Evolutionary conservation across 345 rosid species (phyloP).

Genomic region (Reutealis trisperma): DNA sequence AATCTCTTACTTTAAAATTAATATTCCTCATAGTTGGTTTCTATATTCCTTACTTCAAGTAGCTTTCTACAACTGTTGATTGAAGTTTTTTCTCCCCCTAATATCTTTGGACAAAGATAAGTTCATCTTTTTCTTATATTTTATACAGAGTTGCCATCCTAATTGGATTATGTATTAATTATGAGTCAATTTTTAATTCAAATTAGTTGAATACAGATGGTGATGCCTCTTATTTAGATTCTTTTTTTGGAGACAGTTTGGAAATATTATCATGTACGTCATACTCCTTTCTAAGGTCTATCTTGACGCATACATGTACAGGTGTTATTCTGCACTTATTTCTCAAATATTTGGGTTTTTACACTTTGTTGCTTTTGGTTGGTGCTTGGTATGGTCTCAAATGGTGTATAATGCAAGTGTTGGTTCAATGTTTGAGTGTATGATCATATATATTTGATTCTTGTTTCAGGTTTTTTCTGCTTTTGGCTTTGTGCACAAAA

Average conservation of each 20-base stretch:
- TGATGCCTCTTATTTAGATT: constrained; percentile 67
- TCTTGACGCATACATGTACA: constrained; percentile 68
- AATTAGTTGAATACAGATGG: constrained; percentile 58
- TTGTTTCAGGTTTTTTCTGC: constrained; percentile 91
- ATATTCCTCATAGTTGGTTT: background rate
- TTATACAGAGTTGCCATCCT: constrained; percentile 19
- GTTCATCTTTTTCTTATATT: constrained; percentile 10
- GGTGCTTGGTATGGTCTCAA: constrained; percentile 32
- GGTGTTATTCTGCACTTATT: constrained; percentile 82
- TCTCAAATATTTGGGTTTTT: constrained; percentile 45
- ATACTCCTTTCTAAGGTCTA: constrained; percentile 71
- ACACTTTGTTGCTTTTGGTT: constrained; percentile 17
- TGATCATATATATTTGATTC: constrained; percentile 23
- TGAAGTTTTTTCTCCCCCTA: background rate
- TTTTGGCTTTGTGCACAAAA: constrained; percentile 96
- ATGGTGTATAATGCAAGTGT: constrained; percentile 6
- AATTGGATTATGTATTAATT: constrained; percentile 22
- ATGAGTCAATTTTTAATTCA: constrained; percentile 37
- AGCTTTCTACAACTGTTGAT: background rate
- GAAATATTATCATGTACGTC: constrained; percentile 70
- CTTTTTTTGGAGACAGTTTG: constrained; percentile 78
- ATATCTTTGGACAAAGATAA: constrained; percentile 12
- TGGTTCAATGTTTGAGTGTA: constrained; percentile 5
- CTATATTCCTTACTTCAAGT: background rate
- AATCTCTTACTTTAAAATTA: background rate